Base-by-base conservation (phyloP, 2,329 filamentous ascomycete species). In the Pseudogymnoascus sp. region DNA sequence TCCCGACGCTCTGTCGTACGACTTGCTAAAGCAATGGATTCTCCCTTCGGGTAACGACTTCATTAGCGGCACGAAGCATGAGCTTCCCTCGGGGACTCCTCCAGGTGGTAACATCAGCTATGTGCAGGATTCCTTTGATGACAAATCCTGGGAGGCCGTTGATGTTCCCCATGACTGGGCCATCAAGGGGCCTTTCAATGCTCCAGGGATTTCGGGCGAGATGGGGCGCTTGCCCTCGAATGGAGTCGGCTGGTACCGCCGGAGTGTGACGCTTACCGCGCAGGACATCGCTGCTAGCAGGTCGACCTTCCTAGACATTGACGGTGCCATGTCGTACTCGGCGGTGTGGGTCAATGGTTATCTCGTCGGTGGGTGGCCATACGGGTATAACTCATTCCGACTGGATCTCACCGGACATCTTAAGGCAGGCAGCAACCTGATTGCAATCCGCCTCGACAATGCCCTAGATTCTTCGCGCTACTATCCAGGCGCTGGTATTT, bases 241-340 rank as follows among this genome's bases (percentile, higher is more conserved):
- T n/a, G 82, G 82, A 2, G 76, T 84, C 1, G 81, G 78, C 1
- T 83, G 80, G 81, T 83, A 83, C 66, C 78, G 81, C 3, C 74
- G 75, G 28, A 77, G 69, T 2, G 7, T 83, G 1, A 67, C 69
- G 0, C 63, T 78, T 2, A 59, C 62, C 0, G 62, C 69, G 0
- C 68, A 68, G 1, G 77, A 79, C 16, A 21, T 56, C 14, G 49
- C 49, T 34, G 62, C 66, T 16, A 73, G 71, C 7, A 79, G 77
- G 61, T 69, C 72, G 0, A 67, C 81, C 11, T 82, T 75, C 61
- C 69, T 82, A 3, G 80, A 82, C 21, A 49, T 66, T 36, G 65
- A 66, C 9, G 64, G 65, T 8, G 65, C 65, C 14, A 61, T 64
- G 65, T 67, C 65, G 1, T 67, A 67, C 56, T 56, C 64, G 14